A percentile compares a stretch with the other conserved stretches of the same genome.
These are phyloP conservation scores for Dictyostelium citrinum DNA, from an alignment of 78 protist genomes.

Conservation along the genomic window DNA sequence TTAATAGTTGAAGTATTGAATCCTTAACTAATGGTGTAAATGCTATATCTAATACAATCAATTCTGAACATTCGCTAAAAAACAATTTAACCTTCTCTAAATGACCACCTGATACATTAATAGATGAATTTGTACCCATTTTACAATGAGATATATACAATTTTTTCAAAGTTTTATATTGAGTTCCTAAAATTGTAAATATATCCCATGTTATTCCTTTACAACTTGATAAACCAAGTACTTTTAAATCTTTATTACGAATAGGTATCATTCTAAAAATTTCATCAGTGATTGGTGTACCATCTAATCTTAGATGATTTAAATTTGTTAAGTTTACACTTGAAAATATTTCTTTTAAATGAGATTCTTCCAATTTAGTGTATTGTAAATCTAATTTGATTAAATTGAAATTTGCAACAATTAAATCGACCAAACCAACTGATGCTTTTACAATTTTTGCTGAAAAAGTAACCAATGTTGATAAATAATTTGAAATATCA, in stretches of 20 bases:
- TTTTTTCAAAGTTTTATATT: not conserved
- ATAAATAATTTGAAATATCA: not conserved
- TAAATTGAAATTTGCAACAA: not conserved
- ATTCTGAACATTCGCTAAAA: slow-evolving; percentile 5
- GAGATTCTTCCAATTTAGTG: slow-evolving; percentile 29
- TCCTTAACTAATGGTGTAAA: slow-evolving; percentile 37
- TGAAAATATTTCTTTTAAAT: not conserved
- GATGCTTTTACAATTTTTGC: slow-evolving; percentile 15
- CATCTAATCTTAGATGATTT: slow-evolving; percentile 1
- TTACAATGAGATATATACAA: slow-evolving; percentile 48
- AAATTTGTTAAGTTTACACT: not conserved
- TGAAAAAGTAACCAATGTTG: not conserved
- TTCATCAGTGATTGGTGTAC: slow-evolving; percentile 33
- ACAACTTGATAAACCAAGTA: slow-evolving; percentile 39
- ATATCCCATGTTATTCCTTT: slow-evolving; percentile 24
- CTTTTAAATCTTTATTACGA: not conserved
- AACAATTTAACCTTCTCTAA: not conserved
- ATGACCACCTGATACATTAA: not conserved
- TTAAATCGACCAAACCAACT: not conserved
- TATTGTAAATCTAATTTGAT: slow-evolving; percentile 12
- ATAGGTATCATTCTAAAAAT: not conserved
- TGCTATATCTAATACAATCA: slow-evolving; percentile 9
- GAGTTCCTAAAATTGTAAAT: not conserved
- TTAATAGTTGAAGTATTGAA: not conserved
- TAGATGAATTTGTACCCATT: not conserved